Evolutionary conservation across 371 early-diverging fungal genomes (phyloP).

Genomic region (Parasitella parasitica): DNA sequence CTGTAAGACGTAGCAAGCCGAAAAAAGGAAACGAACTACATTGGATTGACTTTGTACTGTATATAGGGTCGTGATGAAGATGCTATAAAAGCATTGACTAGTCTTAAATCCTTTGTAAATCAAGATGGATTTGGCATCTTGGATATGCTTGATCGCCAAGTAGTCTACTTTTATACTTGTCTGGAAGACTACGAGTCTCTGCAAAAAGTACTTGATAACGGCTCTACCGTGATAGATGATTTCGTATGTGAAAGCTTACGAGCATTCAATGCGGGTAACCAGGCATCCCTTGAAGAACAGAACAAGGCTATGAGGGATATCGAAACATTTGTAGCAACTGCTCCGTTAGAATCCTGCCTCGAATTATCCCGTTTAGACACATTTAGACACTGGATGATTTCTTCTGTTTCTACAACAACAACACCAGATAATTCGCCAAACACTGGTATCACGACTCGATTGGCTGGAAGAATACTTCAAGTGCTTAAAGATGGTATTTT

Average conservation of each 20-base stretch:
- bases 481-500: conserved; percentile 21
- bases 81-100: conserved; percentile 27
- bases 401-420: background rate
- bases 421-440: background rate
- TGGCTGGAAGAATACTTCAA: conserved; percentile 15
- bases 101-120: background rate
- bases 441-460: background rate
- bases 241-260: conserved; percentile 19
- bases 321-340: conserved; percentile 6
- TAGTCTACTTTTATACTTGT: conserved; percentile 31
- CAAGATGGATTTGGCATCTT: conserved; percentile 31
- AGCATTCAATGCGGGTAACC: conserved; percentile 16
- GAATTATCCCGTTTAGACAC: conserved; percentile 18
- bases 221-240: conserved; percentile 16
- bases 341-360: conserved; percentile 20
- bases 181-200: conserved; percentile 36
- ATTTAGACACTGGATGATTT: conserved; percentile 19
- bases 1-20: too few relatives aligned
- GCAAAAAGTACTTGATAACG: conserved; percentile 1
- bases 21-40: too few relatives aligned
- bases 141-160: conserved; percentile 33
- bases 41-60: background rate
- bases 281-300: background rate
- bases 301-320: background rate
- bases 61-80: conserved; percentile 35